These are phyloP conservation scores for Ajuga chamaepitys DNA, from an alignment of 257 asterid species.

Conservation along the genomic window DNA sequence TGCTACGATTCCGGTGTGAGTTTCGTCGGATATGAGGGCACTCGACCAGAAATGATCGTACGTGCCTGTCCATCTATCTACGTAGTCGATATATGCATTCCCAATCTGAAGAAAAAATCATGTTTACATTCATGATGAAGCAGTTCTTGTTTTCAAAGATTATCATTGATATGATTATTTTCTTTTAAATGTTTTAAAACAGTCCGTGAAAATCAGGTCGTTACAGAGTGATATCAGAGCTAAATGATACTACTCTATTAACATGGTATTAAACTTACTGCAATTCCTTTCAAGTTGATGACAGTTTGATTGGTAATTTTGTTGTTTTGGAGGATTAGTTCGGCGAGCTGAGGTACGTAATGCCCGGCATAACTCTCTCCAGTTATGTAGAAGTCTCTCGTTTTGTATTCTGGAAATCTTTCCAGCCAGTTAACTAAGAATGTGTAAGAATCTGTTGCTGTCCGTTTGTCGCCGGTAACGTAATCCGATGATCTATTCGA, in stretches of 20 bases:
- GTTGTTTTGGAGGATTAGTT: constrained; percentile 41
- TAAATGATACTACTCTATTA: no score
- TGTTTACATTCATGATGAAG: no score
- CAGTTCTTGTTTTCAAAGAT: no score
- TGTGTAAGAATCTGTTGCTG: constrained; percentile 46
- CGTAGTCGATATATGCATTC: constrained; percentile 41
- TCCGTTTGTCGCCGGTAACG: constrained; percentile 34
- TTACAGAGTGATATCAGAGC: no score
- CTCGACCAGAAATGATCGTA: constrained; percentile 45
- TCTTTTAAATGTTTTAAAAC: no score
- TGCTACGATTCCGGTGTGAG: constrained; percentile 24
- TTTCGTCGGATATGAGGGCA: constrained; percentile 59
- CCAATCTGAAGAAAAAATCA: constrained; percentile 63
- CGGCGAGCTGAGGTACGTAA: constrained; percentile 63
- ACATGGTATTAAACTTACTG: no score
- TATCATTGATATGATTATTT: no score
- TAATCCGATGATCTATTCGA: constrained; percentile 58
- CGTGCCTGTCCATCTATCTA: constrained; percentile 21
- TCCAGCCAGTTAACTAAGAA: constrained; percentile 65
- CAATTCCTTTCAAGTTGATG: constrained; percentile 52
- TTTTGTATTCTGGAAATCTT: constrained; percentile 60
- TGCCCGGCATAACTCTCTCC: constrained; percentile 78
- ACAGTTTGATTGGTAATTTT: constrained; percentile 32
- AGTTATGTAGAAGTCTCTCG: constrained; percentile 36
- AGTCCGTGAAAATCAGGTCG: background rate